Evolutionary conservation across 148 eudicot genomes (phyloP).

Genomic region (Rhododendron vialii): DNA sequence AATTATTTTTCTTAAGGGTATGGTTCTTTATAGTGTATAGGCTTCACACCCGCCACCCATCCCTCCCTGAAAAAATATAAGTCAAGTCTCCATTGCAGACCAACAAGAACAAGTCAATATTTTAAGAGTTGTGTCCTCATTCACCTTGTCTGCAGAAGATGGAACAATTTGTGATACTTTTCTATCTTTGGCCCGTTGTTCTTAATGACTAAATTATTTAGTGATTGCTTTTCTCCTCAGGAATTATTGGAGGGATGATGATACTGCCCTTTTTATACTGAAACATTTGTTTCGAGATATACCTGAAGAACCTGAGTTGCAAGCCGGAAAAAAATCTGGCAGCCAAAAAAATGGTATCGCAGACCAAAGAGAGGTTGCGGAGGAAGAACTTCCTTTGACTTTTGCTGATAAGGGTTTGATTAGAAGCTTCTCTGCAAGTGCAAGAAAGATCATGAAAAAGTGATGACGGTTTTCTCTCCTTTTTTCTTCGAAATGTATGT

Average conservation of each 20-base stretch:
- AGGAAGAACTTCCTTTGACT: conserved; percentile 63
- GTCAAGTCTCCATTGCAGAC: background rate
- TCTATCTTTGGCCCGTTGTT: background rate
- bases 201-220: background rate
- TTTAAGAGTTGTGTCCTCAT: background rate
- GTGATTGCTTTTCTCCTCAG: conserved; percentile 28
- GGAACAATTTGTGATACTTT: background rate
- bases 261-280: conserved; percentile 85
- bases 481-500: background rate
- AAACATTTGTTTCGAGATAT: conserved; percentile 77
- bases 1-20: background rate
- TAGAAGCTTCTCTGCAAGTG: conserved; percentile 36
- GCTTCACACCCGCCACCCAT: background rate
- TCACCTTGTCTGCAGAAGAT: background rate
- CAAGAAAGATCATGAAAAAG: conserved; percentile 23
- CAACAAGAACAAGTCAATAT: background rate
- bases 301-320: conserved; percentile 40
- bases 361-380: conserved; percentile 30
- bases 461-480: background rate
- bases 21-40: background rate
- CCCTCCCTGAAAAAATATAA: background rate
- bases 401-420: conserved; percentile 42
- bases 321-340: conserved; percentile 10
- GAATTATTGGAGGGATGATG: conserved; percentile 90
- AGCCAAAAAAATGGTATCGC: conserved; percentile 14